These are phyloP conservation scores for Phlegmacium glaucopus DNA, from an alignment of 768 basidiomycete species.

Conservation along the genomic window DNA sequence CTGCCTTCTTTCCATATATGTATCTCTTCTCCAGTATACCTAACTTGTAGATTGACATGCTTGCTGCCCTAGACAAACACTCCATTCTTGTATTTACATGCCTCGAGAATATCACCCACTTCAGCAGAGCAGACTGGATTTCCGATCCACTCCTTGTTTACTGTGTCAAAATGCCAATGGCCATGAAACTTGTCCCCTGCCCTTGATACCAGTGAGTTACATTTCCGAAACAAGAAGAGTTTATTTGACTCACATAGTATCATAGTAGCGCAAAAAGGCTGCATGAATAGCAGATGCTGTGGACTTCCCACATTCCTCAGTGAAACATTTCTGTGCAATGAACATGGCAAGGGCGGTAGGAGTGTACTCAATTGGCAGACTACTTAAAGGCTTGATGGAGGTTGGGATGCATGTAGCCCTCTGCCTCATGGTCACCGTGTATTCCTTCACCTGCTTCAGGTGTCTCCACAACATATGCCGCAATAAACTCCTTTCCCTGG, in stretches of 20 bases:
- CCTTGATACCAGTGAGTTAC: slow-evolving; percentile 3
- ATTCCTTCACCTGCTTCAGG: not conserved
- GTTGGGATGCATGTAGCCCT: not conserved
- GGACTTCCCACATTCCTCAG: not conserved
- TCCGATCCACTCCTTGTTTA: slow-evolving; percentile 12
- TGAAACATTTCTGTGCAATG: slow-evolving; percentile 1
- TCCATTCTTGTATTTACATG: slow-evolving; percentile 18
- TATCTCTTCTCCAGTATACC: too few relatives aligned
- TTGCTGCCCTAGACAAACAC: too few relatives aligned
- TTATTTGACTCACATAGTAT: not conserved
- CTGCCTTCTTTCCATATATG: too few relatives aligned
- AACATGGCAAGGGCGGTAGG: slow-evolving; percentile 2
- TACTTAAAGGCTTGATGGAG: not conserved
- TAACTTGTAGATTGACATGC: too few relatives aligned
- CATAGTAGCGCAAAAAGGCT: not conserved
- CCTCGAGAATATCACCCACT: slow-evolving; percentile 16
- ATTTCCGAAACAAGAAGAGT: not conserved
- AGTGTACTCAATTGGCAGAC: not conserved
- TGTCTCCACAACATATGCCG: not conserved
- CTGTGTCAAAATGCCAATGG: slow-evolving; percentile 15
- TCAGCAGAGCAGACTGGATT: slow-evolving; percentile 20
- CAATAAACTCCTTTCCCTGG: not conserved
- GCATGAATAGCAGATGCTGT: slow-evolving; percentile 4
- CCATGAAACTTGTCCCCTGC: slow-evolving; percentile 17
- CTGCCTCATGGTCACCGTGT: not conserved